These are phyloP conservation scores for Hymenochaete sp. DNA, from an alignment of 1,284 basidiomycete genomes.

Conservation along the genomic window DNA sequence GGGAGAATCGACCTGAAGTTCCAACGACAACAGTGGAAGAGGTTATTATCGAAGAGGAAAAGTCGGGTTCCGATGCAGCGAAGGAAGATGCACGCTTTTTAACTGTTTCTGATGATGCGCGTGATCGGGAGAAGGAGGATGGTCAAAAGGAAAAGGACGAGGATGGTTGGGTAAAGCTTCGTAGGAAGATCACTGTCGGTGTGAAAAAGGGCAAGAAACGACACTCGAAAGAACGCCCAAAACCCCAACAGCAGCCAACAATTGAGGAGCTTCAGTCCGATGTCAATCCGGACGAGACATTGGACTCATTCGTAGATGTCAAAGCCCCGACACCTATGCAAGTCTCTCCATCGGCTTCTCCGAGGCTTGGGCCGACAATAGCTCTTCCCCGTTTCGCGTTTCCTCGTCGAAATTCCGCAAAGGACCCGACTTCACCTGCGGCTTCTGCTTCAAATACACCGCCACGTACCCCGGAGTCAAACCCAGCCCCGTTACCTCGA, in stretches of 20 bases:
- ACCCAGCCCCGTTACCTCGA: conserved; percentile 17
- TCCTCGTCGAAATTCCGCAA: conserved; percentile 14
- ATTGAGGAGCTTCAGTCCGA: conserved; percentile 2
- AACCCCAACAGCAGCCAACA: neutral
- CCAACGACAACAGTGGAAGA: too few relatives aligned
- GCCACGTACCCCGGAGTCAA: conserved; percentile 15
- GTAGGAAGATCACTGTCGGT: conserved; percentile 50
- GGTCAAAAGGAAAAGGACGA: conserved; percentile 29
- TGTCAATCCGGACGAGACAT: neutral
- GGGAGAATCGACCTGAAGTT: too few relatives aligned
- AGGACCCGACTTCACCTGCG: too few relatives aligned
- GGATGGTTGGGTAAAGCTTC: conserved; percentile 47
- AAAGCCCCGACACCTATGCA: conserved; percentile 6
- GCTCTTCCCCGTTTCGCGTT: conserved; percentile 10
- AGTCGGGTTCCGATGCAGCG: conserved; percentile 6
- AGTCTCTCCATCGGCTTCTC: conserved; percentile 5
- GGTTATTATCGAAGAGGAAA: neutral
- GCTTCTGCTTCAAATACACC: conserved; percentile 8
- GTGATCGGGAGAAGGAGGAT: conserved; percentile 20
- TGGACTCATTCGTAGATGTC: conserved; percentile 10
- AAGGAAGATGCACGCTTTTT: neutral
- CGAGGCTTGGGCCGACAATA: conserved; percentile 2
- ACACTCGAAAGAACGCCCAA: conserved; percentile 15
- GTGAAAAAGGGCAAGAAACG: conserved; percentile 35
- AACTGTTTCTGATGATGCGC: too few relatives aligned